Evolutionary conservation across 192 early-diverging fungal genomes (phyloP).

Genomic region (Mortierella hygrophila): DNA sequence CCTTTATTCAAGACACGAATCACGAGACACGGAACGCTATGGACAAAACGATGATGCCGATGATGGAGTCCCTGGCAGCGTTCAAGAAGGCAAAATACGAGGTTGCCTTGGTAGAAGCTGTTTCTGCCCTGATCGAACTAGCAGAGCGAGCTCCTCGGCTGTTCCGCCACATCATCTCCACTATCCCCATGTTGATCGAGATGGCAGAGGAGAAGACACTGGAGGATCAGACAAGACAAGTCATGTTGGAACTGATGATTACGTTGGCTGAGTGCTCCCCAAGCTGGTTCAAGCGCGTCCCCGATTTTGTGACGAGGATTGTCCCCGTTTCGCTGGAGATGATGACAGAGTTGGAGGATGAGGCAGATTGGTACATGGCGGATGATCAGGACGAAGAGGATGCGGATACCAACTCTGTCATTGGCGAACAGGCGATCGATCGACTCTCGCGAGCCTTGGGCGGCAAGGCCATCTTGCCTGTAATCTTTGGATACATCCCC

Average conservation of each 20-base stretch:
- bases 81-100: constrained; percentile 77
- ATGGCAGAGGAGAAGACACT: constrained; percentile 84
- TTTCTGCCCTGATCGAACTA: constrained; percentile 84
- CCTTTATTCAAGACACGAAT: constrained; percentile 78
- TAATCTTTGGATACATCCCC: constrained; percentile 90
- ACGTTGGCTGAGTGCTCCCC: constrained; percentile 90
- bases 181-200: constrained; percentile 81
- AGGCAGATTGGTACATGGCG: constrained; percentile 87
- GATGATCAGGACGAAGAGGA: constrained; percentile 92
- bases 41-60: constrained; percentile 76
- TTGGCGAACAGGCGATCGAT: constrained; percentile 96
- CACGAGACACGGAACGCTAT: constrained; percentile 64
- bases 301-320: constrained; percentile 80
- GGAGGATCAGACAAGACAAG: constrained; percentile 87
- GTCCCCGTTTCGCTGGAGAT: constrained; percentile 93
- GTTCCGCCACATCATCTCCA: constrained; percentile 78
- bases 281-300: constrained; percentile 84
- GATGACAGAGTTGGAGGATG: constrained; percentile 94
- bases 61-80: constrained; percentile 76
- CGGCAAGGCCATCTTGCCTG: constrained; percentile 89
- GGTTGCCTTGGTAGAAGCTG: constrained; percentile 72
- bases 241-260: constrained; percentile 90
- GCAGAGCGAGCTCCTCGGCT: constrained; percentile 85
- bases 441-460: constrained; percentile 86
- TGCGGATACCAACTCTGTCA: constrained; percentile 84